Evolutionary conservation across 352 stramenopile genomes (phyloP), one percentile per base, ranked within the genome.

Genomic region (Globisporangium cylindrosporum): DNA sequence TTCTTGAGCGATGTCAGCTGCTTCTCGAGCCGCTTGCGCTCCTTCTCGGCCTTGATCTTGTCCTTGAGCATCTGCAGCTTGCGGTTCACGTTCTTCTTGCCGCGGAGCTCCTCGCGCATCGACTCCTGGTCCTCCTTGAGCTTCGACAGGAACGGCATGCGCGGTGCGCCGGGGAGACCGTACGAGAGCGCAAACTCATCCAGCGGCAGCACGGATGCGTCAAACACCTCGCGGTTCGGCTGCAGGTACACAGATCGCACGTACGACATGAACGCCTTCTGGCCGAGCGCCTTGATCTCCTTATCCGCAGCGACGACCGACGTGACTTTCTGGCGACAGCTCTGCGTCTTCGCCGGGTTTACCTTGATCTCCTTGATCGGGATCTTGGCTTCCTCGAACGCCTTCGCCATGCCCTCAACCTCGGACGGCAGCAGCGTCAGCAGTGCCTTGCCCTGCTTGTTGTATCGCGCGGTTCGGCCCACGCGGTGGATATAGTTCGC

Each of bases 201-300:
- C 51, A 99, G 77, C 53, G 87, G 78, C 43, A 99, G 78, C 67
- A 93, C 73, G 9, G 80, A 80, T 12, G 97, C 87, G 59, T 98
- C 79, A 68, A 99, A 99, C 15, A 99, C 88, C 24, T 97, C 81
- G 72, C 98, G 96, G 70, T 98, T 90, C 3, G 95, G 94, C 91
- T 99, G 96, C 25, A 99, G 76, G 59, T 97, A 90, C 41, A 99
- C 89, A 0, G 91, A 99, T 25, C 97, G 93, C 38, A 99, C 81
- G 76, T 99, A 99, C 15, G 94, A 98, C 80, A 97, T 97, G 75
- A 99, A 99, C 20, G 98, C 97, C 72, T 98, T 99, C 72, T 99
- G 97, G 0, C 97, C 98, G 18, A 99, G 74, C 49, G 90, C 69
- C 72, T 98, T 98, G 66, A 99, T 90, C 29, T 99, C 89, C 58